Base-by-base conservation (phyloP, 768 basidiomycete species). In the Lactifluus echinatus region DNA sequence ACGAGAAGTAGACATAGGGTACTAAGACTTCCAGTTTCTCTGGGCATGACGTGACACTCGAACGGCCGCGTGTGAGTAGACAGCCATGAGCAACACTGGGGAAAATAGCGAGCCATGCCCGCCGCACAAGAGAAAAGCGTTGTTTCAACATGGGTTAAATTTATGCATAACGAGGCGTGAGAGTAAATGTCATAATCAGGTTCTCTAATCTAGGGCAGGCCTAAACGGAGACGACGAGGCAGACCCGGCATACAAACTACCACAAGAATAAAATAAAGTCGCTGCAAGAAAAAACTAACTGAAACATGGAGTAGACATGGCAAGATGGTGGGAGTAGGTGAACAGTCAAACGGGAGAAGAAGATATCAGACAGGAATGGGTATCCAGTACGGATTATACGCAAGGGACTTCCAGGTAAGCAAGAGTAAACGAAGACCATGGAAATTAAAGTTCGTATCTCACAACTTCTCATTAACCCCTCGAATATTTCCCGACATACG, bases 71-170 rank as follows among this genome's bases (percentile, higher is more conserved):
- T 86, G 68, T 66, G 72, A 11, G 63, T 36, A 33, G 36, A 77
- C 83, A 74, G 80, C 76, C 75, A 87, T 84, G 88, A 90, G 88
- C 88, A 90, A 90, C 88, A 87, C 80, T 80, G 87, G 88, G 84
- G 85, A 86, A 72, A 67, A 69, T 64, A 76, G 29, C 24, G 79
- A 78, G 81, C 81, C 83, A 84, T 82, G 88, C 76, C n/a, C 75
- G 88, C 88, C 88, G 88, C 88, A 90, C 88, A 54, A 75, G 73
- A 71, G 66, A 70, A 67, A 43, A n/a, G 15, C 11, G 0, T 11
- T 4, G 1, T n/a, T 3, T 23, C 15, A 23, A 33, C 23, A 2
- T 17, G 7, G 3, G 24, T 14, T 17, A 7, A 21, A n/a, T 54
- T 44, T 55, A 55, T 37, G 11, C 12, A 15, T n/a, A 10, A 3